Base-by-base conservation (phyloP, 768 basidiomycete genomes). In the Pulveroboletus ravenelii region DNA sequence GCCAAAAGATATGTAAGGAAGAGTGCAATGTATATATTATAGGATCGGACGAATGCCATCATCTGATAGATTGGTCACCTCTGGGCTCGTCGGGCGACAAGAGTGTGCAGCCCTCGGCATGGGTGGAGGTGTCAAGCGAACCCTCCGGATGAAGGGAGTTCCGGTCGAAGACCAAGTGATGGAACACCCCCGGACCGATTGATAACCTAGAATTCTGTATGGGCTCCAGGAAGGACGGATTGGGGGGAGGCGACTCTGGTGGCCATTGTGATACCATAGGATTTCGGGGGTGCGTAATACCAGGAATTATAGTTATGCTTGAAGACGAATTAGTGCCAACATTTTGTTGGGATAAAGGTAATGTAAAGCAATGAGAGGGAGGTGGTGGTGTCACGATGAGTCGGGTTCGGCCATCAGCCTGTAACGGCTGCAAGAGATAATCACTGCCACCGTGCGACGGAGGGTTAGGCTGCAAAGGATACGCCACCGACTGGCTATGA, bases 81-180 rank as follows among this genome's bases (percentile, higher is more conserved):
- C 32, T 43, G n/a, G n/a, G 34, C 20, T 38, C 41, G 52, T 54
- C 47, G 25, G 32, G 34, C 17, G 47, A 54, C 23, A 47, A 42
- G 6, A 23, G n/a, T 10, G 45, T 42, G 25, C 31, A 49, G 25
- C 32, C 39, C n/a, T 62, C 57, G 37, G 14, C 9, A 17, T 45
- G 15, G 9, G 48, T 5, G 30, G 38, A 32, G n/a, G 47, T 39
- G 17, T 15, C 10, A 29, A 35, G 25, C 13, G 23, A 37, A 32
- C 32, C 31, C 27, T 49, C 50, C 8, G 50, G 20, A 43, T 27
- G 38, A 29, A 41, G 53, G 36, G 45, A 39, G 10, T 23, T 37
- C 29, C 41, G 38, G 9, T 51, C 52, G 30, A 61, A 45, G 43
- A 39, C 34, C 6, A 34, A n/a, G 34, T 40, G 48, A 42, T 18